Base-by-base conservation (phyloP, 371 early-diverging fungal genomes). In the Mucor saturninus region DNA sequence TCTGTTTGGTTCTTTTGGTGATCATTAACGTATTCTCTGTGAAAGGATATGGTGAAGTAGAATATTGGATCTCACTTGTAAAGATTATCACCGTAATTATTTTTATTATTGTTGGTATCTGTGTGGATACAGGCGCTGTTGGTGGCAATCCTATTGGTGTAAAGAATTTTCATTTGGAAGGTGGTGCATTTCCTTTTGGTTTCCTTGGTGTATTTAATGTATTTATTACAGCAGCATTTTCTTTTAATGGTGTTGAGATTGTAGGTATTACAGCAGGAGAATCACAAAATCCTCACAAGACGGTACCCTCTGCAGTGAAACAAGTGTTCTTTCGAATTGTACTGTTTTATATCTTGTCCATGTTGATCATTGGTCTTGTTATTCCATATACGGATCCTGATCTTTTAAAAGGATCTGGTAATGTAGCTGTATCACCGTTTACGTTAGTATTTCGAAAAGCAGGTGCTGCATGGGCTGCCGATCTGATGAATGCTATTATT, bases 241-340 rank as follows among this genome's bases (percentile, higher is more conserved):
- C 88, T 26, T 93, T 91, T 75, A 91, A 91, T 46, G 94, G 94
- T 55, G 89, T 91, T 0, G 91, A 88, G 60, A 75, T 88, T 42
- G 76, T 90, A n/a, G 89, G 89, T 59, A 81, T 90, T 62, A 86
- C 91, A 13, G 86, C 86, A 11, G 89, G 88, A 63, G 90, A 89
- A 72, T 83, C 83, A 32, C 74, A 76, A 7, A 90, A 87, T 68
- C 91, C 83, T 55, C 84, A 79, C 32, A 83, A 85, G 65, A 84
- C 88, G 29, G 85, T 91, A 0, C 91, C 91, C 15, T 73, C 84
- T 13, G 90, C 89, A 8, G 90, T 90, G 32, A 79, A 83, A 38
- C 83, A 85, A 53, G 86, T 90, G 60, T 90, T 90, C 55, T 84
- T 84, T 80, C 86, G 90, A 61, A 90, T 91, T 51, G 70, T 90